Conservation (phyloP, 352 stramenopile genomes). For the Phytophthora agathidicida region DNA sequence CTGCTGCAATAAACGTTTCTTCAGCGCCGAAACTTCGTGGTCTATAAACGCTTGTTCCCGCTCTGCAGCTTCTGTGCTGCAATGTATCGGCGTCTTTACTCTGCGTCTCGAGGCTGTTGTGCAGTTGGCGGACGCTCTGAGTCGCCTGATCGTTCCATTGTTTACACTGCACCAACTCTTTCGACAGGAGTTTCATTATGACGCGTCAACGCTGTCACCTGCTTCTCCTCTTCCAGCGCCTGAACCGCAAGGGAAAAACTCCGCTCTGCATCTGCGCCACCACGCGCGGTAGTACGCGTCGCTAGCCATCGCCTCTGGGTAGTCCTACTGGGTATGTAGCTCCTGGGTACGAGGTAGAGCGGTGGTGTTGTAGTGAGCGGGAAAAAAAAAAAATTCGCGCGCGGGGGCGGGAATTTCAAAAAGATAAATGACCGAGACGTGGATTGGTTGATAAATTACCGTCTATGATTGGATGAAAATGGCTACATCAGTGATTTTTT, state of each 20-base stretch:
- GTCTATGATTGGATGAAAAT: no score
- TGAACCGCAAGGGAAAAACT: conserved; percentile 52
- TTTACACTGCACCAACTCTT: conserved; percentile 25
- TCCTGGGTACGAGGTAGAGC: background rate
- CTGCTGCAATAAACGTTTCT: conserved; percentile 50
- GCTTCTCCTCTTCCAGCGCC: conserved; percentile 70
- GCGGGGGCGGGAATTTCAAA: background rate
- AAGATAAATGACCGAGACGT: no score
- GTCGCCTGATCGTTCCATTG: conserved; percentile 15
- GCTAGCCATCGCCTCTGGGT: conserved; percentile 9
- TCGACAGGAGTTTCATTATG: conserved; percentile 60
- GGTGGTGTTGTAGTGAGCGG: background rate
- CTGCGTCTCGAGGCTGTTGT: conserved; percentile 32
- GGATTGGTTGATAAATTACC: no score
- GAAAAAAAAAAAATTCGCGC: conserved; percentile 2
- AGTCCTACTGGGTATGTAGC: background rate
- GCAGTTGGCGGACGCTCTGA: conserved; percentile 15
- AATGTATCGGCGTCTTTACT: conserved; percentile 15
- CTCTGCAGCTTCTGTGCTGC: conserved; percentile 11
- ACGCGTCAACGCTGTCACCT: conserved; percentile 44
- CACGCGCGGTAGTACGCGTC: conserved; percentile 56
- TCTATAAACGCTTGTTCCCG: conserved; percentile 30
- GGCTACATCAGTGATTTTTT: no score
- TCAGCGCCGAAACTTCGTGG: conserved; percentile 46
- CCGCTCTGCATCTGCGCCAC: conserved; percentile 68